Percentiles rank a stretch among this genome's conserved stretches.
Evolutionary conservation across 2,329 filamentous ascomycete species (phyloP).

Genomic region (Lasiodiplodia theobromae): DNA sequence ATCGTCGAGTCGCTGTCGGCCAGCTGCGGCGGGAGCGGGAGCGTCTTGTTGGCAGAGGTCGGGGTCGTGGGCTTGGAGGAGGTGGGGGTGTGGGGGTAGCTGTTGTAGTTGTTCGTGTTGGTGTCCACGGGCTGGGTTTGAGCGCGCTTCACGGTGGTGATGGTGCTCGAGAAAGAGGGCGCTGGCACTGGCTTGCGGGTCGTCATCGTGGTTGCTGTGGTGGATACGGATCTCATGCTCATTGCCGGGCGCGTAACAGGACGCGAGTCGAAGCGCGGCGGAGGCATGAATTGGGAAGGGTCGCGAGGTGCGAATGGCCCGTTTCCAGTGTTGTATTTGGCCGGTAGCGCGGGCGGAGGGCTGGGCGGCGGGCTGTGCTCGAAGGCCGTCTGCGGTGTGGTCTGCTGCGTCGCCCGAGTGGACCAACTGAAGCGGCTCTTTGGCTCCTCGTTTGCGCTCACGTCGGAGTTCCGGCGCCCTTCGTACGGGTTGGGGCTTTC

Average conservation of each 20-base stretch:
- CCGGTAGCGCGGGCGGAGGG: constrained; percentile 48
- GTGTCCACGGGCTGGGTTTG: constrained; percentile 2
- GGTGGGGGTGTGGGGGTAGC: constrained; percentile 6
- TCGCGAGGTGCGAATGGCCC: constrained; percentile 16
- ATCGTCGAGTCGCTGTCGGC: constrained; percentile 33
- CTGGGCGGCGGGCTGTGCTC: constrained; percentile 52
- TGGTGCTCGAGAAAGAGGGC: constrained; percentile 34
- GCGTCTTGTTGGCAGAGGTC: constrained; percentile 43
- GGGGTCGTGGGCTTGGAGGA: constrained; percentile 34
- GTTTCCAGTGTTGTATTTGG: constrained; percentile 30
- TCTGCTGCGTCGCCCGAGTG: constrained; percentile 46
- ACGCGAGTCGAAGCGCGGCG: constrained; percentile 42
- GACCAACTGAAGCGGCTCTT: constrained; percentile 53
- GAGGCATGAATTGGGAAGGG: constrained; percentile 1
- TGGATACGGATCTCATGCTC: constrained; percentile 34
- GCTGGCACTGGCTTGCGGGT: constrained; percentile 40
- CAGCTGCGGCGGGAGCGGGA: constrained; percentile 44
- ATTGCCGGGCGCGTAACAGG: constrained; percentile 34
- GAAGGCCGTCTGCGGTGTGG: constrained; percentile 45
- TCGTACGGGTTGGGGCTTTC: constrained; percentile 20
- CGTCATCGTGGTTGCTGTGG: constrained; percentile 33
- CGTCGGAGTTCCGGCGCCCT: not conserved
- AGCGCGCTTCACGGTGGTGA: constrained; percentile 20
- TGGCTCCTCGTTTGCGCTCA: constrained; percentile 32
- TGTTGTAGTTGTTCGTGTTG: not conserved